These are phyloP conservation scores for Suillus sp. DNA, from an alignment of 768 basidiomycete species.

Conservation along the genomic window DNA sequence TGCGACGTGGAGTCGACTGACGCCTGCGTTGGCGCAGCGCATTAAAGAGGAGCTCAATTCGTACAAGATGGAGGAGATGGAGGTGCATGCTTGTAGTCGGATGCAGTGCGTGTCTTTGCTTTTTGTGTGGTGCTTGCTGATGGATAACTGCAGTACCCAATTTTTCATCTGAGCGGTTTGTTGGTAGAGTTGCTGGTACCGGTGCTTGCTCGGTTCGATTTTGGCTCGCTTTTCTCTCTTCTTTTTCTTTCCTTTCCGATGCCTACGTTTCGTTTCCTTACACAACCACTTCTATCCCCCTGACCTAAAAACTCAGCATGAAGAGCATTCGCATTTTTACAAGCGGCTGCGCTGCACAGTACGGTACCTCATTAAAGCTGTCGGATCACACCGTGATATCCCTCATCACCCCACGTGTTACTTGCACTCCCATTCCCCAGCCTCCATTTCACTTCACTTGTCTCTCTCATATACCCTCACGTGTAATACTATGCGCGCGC, in stretches of 20 bases:
- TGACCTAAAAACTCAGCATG: slow-evolving; percentile 16
- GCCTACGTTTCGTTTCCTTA: not conserved
- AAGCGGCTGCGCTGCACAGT: slow-evolving; percentile 25
- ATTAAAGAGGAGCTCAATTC: slow-evolving; percentile 99
- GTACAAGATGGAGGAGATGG: slow-evolving; percentile 99
- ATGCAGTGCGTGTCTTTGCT: slow-evolving; percentile 66
- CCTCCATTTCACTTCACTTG: slow-evolving; percentile 19
- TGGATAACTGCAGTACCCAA: slow-evolving; percentile 59
- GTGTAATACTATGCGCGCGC: slow-evolving; percentile 39
- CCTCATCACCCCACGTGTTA: slow-evolving; percentile 24
- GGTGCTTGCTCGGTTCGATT: slow-evolving; percentile 9
- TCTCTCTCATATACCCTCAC: slow-evolving; percentile 38
- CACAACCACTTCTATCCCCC: slow-evolving; percentile 14
- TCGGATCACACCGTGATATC: slow-evolving; percentile 31
- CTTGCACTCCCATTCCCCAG: slow-evolving; percentile 4
- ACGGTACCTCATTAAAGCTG: slow-evolving; percentile 22
- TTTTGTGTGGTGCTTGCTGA: not conserved
- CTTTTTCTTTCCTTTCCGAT: not conserved
- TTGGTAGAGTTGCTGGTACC: not conserved
- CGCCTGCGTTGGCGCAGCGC: slow-evolving; percentile 90
- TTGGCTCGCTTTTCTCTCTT: slow-evolving; percentile 5
- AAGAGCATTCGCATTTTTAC: slow-evolving; percentile 21
- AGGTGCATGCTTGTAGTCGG: slow-evolving; percentile 91
- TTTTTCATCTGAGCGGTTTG: slow-evolving; percentile 71
- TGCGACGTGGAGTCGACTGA: slow-evolving; percentile 95